phyloP scores from a whole-genome alignment of 2,329 filamentous ascomycete genomes.

The Scedosporium boydii region DNA sequence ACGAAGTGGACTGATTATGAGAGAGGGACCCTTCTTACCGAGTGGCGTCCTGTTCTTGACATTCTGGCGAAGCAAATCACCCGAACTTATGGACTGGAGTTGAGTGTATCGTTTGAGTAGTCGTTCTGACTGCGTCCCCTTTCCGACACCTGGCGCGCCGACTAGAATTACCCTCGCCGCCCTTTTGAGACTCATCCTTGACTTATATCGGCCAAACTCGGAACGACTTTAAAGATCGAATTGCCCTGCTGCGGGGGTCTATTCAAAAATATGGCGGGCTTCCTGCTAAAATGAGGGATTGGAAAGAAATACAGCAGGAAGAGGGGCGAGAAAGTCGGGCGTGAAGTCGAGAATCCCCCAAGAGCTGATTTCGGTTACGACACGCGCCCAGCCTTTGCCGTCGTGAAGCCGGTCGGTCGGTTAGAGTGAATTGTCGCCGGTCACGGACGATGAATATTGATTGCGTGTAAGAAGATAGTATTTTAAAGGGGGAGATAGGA shows the following conservation, averaged over 20 bases:
- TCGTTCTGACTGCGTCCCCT: constrained; percentile 90
- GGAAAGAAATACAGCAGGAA: background rate
- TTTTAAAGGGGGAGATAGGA: background rate
- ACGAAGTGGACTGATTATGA: background rate
- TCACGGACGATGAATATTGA: background rate
- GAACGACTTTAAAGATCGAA: background rate
- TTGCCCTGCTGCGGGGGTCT: background rate
- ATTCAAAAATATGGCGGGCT: background rate
- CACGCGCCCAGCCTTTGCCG: background rate
- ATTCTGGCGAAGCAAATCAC: constrained; percentile 85
- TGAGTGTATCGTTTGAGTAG: constrained; percentile 81
- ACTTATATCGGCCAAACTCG: background rate
- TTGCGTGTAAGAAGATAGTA: background rate
- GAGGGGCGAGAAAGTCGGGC: background rate
- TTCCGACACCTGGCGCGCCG: constrained; percentile 92
- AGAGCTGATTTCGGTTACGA: background rate
- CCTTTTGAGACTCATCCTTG: constrained; percentile 55
- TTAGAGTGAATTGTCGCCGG: constrained; percentile 1
- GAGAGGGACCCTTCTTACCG: constrained; percentile 40
- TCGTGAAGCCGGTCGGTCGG: background rate
- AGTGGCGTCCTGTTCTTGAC: constrained; percentile 80
- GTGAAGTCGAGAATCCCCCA: background rate
- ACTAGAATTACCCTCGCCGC: constrained; percentile 91
- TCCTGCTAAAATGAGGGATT: background rate
- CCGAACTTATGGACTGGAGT: constrained; percentile 84